Evolutionary conservation across 305 asterid species (phyloP), one percentile per base, ranked within the genome.

Genomic region (Plantago coronopus): DNA sequence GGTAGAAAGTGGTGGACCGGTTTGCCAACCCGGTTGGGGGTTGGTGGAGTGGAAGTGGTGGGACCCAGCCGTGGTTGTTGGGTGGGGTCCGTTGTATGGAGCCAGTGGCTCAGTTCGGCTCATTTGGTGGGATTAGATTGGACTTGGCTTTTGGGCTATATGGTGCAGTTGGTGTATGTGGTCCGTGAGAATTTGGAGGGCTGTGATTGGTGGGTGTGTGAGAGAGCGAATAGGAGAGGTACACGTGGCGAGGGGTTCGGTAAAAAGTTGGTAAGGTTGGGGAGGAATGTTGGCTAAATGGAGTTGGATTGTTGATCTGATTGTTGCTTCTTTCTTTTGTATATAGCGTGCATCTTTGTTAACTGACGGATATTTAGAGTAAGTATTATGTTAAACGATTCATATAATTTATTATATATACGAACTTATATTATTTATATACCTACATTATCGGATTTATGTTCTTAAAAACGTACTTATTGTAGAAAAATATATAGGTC

Each of bases 1-100:
- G 65, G 60, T 48, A 71, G 7, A 63, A 17, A 31, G 17, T n/a
- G 34, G 67, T 45, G 57, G 59, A 53, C 65, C 66, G 74, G 59
- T 56, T n/a, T 49, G 29, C 55, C 62, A 64, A 58, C 56, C 78
- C 81, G 83, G 79, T 31, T 44, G 31, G 74, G 76, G 72, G 82
- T 81, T 76, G 87, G 87, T 78, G 76, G 62, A 27, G 45, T 29
- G 8, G 5, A 19, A 50, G 71, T 38, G 29, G 65, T 61, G 76
- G 49, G 2, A n/a, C 22, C 49, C 72, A 42, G 42, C 0, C 0
- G 40, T 14, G 61, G 76, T 72, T 43, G 79, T 50, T 76, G 68
- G 42, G 71, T 38, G 58, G 77, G 72, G 48, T 46, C 68, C 38
- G 17, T 7, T 1, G 8, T 15, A 0, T n/a, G 2, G 54, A 48